These are phyloP conservation scores for Ambrosiella xylebori DNA, from an alignment of 2,329 filamentous ascomycete species.

Conservation along the genomic window DNA sequence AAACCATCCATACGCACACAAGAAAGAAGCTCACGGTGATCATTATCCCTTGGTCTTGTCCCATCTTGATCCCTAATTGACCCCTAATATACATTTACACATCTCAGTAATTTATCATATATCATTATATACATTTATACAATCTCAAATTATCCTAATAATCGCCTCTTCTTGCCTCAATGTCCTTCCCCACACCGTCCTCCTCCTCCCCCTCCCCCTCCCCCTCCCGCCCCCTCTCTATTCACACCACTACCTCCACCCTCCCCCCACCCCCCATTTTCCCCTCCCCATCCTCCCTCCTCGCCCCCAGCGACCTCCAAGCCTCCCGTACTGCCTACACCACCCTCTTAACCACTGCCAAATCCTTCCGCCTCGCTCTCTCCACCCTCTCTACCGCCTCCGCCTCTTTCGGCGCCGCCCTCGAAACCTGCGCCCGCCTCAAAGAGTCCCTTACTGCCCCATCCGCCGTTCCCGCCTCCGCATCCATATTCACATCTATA, in stretches of 20 bases:
- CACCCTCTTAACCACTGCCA: conserved; percentile 43
- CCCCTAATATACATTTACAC: too few species aligned
- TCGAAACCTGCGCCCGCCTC: conserved; percentile 50
- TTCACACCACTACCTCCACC: conserved; percentile 36
- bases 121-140: background rate
- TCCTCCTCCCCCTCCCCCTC: conserved; percentile 47
- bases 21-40: too few species aligned
- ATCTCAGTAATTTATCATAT: too few species aligned
- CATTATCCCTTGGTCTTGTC: too few species aligned
- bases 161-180: background rate
- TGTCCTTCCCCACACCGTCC: conserved; percentile 24
- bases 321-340: conserved; percentile 45
- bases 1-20: too few species aligned
- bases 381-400: conserved; percentile 42
- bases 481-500: conserved; percentile 21
- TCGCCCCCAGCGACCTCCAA: conserved; percentile 50
- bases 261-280: conserved; percentile 37
- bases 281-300: conserved; percentile 26
- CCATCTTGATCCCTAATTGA: too few species aligned
- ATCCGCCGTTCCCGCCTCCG: conserved; percentile 16
- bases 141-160: background rate
- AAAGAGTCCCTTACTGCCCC: conserved; percentile 41
- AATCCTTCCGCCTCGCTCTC: conserved; percentile 45
- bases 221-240: conserved; percentile 41
- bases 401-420: conserved; percentile 44